phyloP scores from a whole-genome alignment of 805 yeast genomes.

The Tetrapisispora namnaoensis region DNA sequence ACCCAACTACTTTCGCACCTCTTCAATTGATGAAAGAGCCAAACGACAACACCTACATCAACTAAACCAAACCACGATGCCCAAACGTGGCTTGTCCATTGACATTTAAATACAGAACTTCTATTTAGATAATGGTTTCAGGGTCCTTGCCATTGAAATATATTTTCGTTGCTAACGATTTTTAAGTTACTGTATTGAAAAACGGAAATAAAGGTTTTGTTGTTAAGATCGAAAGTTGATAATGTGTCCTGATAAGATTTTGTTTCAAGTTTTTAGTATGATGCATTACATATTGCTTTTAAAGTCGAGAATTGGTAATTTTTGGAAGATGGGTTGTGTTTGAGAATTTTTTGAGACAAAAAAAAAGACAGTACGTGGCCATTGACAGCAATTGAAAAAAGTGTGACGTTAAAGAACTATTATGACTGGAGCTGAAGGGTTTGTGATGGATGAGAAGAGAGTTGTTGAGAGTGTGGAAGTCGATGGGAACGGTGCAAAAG shows the following conservation, averaged over 20 bases:
- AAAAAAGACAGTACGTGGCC: no score
- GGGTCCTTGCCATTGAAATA: neutral
- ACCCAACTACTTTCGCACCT: no score
- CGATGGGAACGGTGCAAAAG: constrained; percentile 7
- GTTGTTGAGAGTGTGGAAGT: neutral
- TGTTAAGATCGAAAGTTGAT: neutral
- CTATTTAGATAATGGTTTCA: neutral
- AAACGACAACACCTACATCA: no score
- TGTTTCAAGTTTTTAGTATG: no score
- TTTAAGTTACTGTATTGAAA: neutral
- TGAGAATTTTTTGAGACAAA: neutral
- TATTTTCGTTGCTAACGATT: neutral
- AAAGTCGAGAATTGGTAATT: no score
- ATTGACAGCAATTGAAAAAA: neutral
- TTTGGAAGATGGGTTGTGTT: neutral
- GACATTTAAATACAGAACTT: no score
- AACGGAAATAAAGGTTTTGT: constrained; percentile 1
- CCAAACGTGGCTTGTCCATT: no score
- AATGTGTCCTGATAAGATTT: no score
- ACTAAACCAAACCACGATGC: no score
- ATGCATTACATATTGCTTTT: no score
- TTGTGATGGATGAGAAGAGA: neutral
- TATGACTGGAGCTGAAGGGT: neutral
- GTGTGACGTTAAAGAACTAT: neutral
- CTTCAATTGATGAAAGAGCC: no score